Evolutionary conservation across 2,329 filamentous ascomycete genomes (phyloP).

Genomic region (Orbilia blumenaviensis): DNA sequence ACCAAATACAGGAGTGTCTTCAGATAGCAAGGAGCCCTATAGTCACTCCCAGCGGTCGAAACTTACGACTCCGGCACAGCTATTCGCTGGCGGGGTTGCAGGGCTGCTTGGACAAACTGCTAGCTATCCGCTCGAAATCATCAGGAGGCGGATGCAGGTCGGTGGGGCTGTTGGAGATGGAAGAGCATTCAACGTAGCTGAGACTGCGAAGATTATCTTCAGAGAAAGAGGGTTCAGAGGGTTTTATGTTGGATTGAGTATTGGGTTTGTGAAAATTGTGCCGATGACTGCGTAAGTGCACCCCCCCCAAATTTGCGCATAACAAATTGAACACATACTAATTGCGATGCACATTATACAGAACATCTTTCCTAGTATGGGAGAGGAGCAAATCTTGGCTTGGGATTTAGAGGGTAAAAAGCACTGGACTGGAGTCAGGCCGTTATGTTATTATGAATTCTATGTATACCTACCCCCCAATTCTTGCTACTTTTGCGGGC

Average conservation of each 20-base stretch:
- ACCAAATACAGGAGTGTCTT: conserved; percentile 64
- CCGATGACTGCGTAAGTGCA: conserved; percentile 75
- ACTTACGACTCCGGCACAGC: conserved; percentile 84
- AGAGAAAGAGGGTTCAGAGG: conserved; percentile 78
- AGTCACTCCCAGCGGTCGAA: conserved; percentile 68
- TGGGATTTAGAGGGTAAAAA: conserved; percentile 61
- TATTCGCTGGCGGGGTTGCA: conserved; percentile 82
- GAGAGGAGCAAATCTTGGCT: conserved; percentile 70
- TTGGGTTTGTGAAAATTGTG: conserved; percentile 93
- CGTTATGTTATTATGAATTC: neutral
- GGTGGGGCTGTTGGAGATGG: conserved; percentile 93
- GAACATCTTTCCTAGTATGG: conserved; percentile 73
- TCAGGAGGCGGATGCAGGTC: conserved; percentile 93
- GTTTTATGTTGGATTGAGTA: conserved; percentile 91
- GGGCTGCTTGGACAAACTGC: conserved; percentile 89
- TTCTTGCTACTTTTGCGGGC: conserved; percentile 13
- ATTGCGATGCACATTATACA: conserved; percentile 8
- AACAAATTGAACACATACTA: conserved; percentile 22
- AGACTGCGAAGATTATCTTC: conserved; percentile 80
- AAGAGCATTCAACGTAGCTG: conserved; percentile 76
- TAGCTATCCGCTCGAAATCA: conserved; percentile 93
- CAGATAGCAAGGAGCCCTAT: conserved; percentile 62
- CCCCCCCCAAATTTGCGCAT: neutral
- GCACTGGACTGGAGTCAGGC: neutral
- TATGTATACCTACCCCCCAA: conserved; percentile 14